Base-by-base conservation (phyloP, 1,139 yeast species). In the Blastobotrys elegans region DNA sequence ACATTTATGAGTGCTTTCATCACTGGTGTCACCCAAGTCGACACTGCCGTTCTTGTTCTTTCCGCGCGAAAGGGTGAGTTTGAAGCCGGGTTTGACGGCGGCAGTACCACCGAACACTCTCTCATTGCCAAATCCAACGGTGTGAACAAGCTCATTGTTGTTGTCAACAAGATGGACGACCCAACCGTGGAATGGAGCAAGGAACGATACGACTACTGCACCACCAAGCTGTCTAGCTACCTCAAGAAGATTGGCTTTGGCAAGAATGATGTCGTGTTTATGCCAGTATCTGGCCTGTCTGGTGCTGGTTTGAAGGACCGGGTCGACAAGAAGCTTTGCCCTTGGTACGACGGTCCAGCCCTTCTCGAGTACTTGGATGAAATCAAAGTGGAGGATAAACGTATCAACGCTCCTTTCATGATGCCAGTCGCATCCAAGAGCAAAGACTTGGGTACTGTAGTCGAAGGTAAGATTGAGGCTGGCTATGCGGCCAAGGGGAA, bases 21-120 rank as follows among this genome's bases (percentile, higher is more conserved):
- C 75, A 97, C 97, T 62, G 98, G 98, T 69, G 98, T 98, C 11
- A 89, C 98, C 37, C 99, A 92, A 74, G 98, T 97, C 46, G 98
- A 92, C 71, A 92, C 92, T 55, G 98, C 97, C 70, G 82, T 92
- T 59, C 79, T 92, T 66, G 97, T 92, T 50, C 92, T 92, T 61
- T 87, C 96, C 58, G 97, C 97, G 53, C 87, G 98, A 78, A 89
- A 89, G 73, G 98, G 98, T 72, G 98, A 92, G 71, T 92, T 90
- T 72, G 98, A 92, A 75, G 94, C 98, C 53, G 98, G 98, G 56
- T 92, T 92, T 68, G 97, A 94, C 75, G 97, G 97, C 62, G 98
- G 98, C 58, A 97, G 92, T 74, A 90, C 98, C 54, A 84, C 97
- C 74, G 98, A 92, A 76, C 98, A 92, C 68, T 98, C 98, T 40